Conservation (phyloP, 164 flowering plant genomes). For the Amborella trichopoda region DNA sequence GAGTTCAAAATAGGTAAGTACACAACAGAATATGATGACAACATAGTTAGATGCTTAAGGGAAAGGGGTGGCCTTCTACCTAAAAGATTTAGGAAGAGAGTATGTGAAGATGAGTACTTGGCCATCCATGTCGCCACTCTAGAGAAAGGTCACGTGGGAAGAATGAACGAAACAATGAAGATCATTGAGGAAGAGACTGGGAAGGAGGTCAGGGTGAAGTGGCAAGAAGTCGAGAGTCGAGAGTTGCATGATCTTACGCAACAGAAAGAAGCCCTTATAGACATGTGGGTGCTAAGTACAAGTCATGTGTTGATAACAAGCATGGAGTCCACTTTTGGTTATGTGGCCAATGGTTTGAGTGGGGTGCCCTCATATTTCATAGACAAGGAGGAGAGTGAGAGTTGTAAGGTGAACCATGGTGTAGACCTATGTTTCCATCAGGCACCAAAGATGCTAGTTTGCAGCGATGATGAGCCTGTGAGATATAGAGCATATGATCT, state of each 20-base stretch:
- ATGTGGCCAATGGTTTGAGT: not conserved
- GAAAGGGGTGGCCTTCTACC: not conserved
- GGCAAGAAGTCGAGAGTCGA: not conserved
- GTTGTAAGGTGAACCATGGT: not conserved
- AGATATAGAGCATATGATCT: not conserved
- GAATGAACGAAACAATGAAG: conserved; percentile 1
- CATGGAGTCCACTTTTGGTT: not conserved
- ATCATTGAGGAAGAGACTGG: not conserved
- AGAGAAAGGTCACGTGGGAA: not conserved
- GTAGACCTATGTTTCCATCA: not conserved
- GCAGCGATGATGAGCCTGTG: not conserved
- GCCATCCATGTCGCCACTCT: not conserved
- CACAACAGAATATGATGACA: not conserved
- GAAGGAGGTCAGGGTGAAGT: not conserved
- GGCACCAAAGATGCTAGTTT: not conserved
- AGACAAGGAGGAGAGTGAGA: not conserved
- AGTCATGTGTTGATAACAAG: conserved; percentile 2
- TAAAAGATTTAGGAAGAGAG: not conserved
- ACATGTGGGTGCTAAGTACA: not conserved
- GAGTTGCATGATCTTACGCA: not conserved
- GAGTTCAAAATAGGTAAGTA: not conserved
- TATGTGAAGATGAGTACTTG: not conserved
- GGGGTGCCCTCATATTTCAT: not conserved
- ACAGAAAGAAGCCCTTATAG: not conserved
- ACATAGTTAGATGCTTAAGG: not conserved